These are phyloP conservation scores for Ophiostoma tasmaniense DNA, from an alignment of 2,329 filamentous ascomycete genomes.

Conservation along the genomic window DNA sequence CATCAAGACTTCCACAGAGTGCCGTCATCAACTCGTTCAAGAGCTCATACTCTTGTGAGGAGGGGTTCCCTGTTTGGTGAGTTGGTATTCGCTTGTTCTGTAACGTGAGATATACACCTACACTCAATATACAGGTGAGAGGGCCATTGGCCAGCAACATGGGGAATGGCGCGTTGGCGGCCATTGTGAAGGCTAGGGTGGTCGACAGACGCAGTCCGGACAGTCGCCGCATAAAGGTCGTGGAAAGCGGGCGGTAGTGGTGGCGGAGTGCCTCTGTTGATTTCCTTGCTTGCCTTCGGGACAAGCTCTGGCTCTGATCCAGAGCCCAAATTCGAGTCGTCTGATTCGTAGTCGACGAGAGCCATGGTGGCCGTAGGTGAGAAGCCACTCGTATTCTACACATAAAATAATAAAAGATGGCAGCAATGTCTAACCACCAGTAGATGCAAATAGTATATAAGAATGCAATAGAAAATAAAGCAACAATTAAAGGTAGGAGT, in stretches of 20 bases:
- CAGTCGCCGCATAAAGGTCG: slow-evolving; percentile 78
- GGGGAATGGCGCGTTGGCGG: slow-evolving; percentile 70
- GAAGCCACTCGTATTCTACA: background rate
- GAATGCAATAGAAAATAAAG: background rate
- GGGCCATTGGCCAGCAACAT: slow-evolving; percentile 85
- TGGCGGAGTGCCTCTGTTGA: slow-evolving; percentile 40
- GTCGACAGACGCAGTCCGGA: slow-evolving; percentile 68
- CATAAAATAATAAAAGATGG: background rate
- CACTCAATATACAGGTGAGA: slow-evolving; percentile 91
- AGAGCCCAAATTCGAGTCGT: slow-evolving; percentile 8
- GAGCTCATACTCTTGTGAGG: slow-evolving; percentile 11
- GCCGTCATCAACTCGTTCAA: background rate
- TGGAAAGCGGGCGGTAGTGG: slow-evolving; percentile 75
- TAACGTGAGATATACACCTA: slow-evolving; percentile 37
- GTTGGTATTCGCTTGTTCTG: background rate
- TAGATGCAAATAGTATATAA: background rate
- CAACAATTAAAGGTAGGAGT: background rate
- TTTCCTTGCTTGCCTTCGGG: background rate
- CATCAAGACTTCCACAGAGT: slow-evolving; percentile 29
- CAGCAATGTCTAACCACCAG: background rate
- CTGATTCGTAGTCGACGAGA: slow-evolving; percentile 35
- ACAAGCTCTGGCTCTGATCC: background rate
- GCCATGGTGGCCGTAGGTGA: background rate
- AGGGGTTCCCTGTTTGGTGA: slow-evolving; percentile 45
- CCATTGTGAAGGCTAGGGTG: slow-evolving; percentile 80